Evolutionary conservation across 768 basidiomycete species (phyloP).

Genomic region (Neoboletus magnificus): DNA sequence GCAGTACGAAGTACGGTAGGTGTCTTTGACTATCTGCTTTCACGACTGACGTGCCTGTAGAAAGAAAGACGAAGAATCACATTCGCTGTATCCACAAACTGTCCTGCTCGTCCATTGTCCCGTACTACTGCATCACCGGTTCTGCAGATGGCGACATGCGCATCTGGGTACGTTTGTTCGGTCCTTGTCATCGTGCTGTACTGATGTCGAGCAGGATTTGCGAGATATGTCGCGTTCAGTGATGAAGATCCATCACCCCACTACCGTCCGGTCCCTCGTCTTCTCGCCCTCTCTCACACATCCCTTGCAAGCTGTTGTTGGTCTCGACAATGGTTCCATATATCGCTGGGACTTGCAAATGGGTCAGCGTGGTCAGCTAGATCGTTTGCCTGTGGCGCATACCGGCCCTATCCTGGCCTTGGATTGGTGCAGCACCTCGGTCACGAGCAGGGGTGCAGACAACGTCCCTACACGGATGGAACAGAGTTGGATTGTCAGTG

Average conservation of each 20-base stretch:
- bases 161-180: constrained; percentile 58
- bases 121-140: constrained; percentile 73
- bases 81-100: constrained; percentile 69
- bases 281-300: constrained; percentile 66
- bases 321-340: constrained; percentile 68
- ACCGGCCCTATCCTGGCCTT: constrained; percentile 65
- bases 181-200: neutral
- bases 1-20: constrained; percentile 68
- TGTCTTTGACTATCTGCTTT: constrained; percentile 7
- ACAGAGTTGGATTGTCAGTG: constrained; percentile 74
- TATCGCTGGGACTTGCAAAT: constrained; percentile 79
- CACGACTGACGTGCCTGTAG: constrained; percentile 36
- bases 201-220: constrained; percentile 51
- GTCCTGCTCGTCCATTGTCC: constrained; percentile 63
- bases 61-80: constrained; percentile 65
- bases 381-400: constrained; percentile 73
- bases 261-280: constrained; percentile 62
- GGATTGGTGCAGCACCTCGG: constrained; percentile 58
- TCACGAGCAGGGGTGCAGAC: constrained; percentile 15
- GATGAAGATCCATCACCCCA: constrained; percentile 68
- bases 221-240: constrained; percentile 66
- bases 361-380: constrained; percentile 71
- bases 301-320: constrained; percentile 66
- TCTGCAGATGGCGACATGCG: constrained; percentile 79
- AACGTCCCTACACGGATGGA: constrained; percentile 13